Base-by-base conservation (phyloP, 257 asterid species). In the Leptodermis oblonga region DNA sequence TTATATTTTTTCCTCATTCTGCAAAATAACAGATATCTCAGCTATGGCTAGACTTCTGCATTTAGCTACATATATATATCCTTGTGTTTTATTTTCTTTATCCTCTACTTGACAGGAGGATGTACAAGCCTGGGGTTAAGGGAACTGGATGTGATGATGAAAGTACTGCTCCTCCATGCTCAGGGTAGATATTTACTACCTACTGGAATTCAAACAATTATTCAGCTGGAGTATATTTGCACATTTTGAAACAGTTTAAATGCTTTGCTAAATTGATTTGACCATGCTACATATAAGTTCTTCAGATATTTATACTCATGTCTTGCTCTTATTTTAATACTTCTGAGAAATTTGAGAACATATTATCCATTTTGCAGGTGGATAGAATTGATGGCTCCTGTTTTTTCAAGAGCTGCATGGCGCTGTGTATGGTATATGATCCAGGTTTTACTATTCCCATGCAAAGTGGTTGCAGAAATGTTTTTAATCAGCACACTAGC, bases 381-480 rank as follows among this genome's bases (percentile, higher is more conserved):
- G 95, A 92, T 92, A 76, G 97, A 92, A 84, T 88, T 92, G 67
- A 92, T 92, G 97, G 96, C 95, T 76, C 97, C 97, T 11, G 97
- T 91, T 55, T 88, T 91, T 79, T 91, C 97, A 0, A 82, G 61
- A 51, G 82, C 88, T 45, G 86, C 97, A 0, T 92, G 96, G 97
- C 87, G 92, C 74, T 89, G 97, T 30, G 96, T 89, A 33, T 92
- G 97, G 97, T 77, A 84, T 73, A 71, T 92, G 92, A 86, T 89
- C 81, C 97, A 91, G 95, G 97, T 90, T 55, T 78, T 23, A 54
- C 70, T 64, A 28, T 51, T 5, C 55, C 43, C 59, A 31, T 54
- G 26, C 34, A 20, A 15, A 59, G 6, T 69, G 14, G 3, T 25
- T 49, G 30, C 17, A 17, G 1, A 18, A 45, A 28, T 30, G 26